These are phyloP conservation scores for Coemansia sp. DNA, from an alignment of 192 early-diverging fungal species.

Conservation along the genomic window DNA sequence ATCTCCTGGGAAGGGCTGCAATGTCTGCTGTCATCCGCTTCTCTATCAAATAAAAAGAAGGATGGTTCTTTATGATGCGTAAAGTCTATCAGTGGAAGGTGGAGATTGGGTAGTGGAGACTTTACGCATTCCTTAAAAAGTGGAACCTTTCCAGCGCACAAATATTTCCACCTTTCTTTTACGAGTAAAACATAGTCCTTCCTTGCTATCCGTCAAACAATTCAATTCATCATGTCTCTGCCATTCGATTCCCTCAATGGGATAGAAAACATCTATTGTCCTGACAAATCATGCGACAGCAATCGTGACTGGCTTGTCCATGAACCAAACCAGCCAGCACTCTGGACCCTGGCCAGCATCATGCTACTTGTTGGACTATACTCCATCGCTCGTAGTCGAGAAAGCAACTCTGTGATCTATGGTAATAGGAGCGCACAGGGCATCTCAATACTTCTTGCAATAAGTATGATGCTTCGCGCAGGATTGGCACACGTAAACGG, in stretches of 20 bases:
- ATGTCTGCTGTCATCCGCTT: too few species aligned
- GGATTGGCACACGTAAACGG: constrained; percentile 11
- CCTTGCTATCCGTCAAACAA: too few species aligned
- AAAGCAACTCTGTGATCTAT: neutral
- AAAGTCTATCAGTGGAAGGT: too few species aligned
- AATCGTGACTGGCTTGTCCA: constrained; percentile 31
- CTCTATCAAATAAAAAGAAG: too few species aligned
- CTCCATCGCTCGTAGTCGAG: neutral
- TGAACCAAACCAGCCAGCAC: constrained; percentile 13
- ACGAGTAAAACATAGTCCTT: too few species aligned
- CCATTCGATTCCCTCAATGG: neutral
- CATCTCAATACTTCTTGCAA: constrained; percentile 10
- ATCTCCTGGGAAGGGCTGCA: too few species aligned
- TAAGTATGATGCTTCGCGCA: constrained; percentile 26
- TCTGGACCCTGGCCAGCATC: constrained; percentile 23
- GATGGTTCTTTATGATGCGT: too few species aligned
- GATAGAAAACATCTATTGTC: constrained; percentile 21
- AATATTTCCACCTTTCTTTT: too few species aligned
- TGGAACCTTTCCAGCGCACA: too few species aligned
- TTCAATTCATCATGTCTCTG: neutral
- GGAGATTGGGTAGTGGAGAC: too few species aligned
- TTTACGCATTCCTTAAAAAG: too few species aligned
- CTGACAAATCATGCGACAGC: constrained; percentile 10
- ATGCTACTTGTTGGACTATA: constrained; percentile 10
- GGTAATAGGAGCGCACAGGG: neutral